Conservation (phyloP, 768 basidiomycete species). For the Ramaria sp. region DNA sequence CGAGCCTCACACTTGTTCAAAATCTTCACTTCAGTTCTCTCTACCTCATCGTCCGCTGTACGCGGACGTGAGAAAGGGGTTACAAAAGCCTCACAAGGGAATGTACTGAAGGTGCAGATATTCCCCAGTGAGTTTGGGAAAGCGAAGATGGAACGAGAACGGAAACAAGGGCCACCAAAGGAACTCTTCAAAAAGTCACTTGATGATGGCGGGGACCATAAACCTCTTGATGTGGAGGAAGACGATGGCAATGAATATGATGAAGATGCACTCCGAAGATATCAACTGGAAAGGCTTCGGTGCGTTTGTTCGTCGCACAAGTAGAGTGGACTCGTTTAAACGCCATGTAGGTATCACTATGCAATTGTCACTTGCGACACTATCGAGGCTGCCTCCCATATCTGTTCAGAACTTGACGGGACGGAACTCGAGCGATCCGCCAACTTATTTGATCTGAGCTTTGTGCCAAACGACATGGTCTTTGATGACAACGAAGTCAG, state of each 20-base stretch:
- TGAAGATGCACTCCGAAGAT: constrained; percentile 76
- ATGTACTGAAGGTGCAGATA: constrained; percentile 64
- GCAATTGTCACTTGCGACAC: constrained; percentile 87
- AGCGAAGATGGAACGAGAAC: constrained; percentile 75
- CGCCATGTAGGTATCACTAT: constrained; percentile 72
- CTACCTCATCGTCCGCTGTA: constrained; percentile 25
- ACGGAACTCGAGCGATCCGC: constrained; percentile 95
- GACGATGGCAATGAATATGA: constrained; percentile 73
- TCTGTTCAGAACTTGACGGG: constrained; percentile 81
- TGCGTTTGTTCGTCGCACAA: constrained; percentile 25
- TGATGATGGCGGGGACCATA: constrained; percentile 38
- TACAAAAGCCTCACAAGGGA: constrained; percentile 42
- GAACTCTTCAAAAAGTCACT: constrained; percentile 61
- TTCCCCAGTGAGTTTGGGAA: constrained; percentile 95
- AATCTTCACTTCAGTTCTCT: constrained; percentile 81
- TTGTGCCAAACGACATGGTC: constrained; percentile 80
- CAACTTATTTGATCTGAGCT: constrained; percentile 91
- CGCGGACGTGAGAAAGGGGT: constrained; percentile 11
- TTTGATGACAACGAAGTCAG: constrained; percentile 71
- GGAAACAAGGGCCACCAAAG: constrained; percentile 78
- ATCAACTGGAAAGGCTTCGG: constrained; percentile 90
- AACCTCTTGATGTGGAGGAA: constrained; percentile 53
- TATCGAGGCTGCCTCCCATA: constrained; percentile 61
- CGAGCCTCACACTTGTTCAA: constrained; percentile 84
- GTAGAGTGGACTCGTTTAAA: constrained; percentile 1